These are phyloP conservation scores for Austroboletus niveus DNA, from an alignment of 1,284 basidiomycete species.

Conservation along the genomic window DNA sequence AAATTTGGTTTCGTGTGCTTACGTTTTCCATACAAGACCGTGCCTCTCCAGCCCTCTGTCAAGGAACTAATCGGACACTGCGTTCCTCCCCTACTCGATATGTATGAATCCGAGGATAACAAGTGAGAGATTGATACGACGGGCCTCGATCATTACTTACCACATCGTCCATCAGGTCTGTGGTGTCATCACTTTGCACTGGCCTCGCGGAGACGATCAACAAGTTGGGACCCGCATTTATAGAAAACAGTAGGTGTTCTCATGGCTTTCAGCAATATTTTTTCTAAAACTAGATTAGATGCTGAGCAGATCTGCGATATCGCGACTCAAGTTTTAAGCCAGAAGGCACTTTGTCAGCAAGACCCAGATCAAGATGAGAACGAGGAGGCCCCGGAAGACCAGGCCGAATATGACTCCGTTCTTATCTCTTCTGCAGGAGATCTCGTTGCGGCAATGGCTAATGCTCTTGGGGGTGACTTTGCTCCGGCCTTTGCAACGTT, in stretches of 20 bases:
- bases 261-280: neutral
- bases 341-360: slow-evolving; percentile 94
- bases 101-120: slow-evolving; percentile 96
- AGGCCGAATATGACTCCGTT: slow-evolving; percentile 96
- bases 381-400: slow-evolving; percentile 77
- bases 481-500: slow-evolving; percentile 82
- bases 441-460: slow-evolving; percentile 89
- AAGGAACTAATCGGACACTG: slow-evolving; percentile 81
- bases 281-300: slow-evolving; percentile 3
- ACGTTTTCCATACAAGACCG: slow-evolving; percentile 16
- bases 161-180: slow-evolving; percentile 55
- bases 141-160: slow-evolving; percentile 12
- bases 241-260: slow-evolving; percentile 61
- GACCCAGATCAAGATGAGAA: slow-evolving; percentile 93
- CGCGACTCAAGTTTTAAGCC: slow-evolving; percentile 82
- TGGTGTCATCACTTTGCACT: slow-evolving; percentile 84
- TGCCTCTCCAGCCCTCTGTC: slow-evolving; percentile 73
- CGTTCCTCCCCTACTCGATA: slow-evolving; percentile 77
- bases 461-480: slow-evolving; percentile 84
- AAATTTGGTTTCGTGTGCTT: neutral
- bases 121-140: slow-evolving; percentile 66
- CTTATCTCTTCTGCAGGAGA: slow-evolving; percentile 94
- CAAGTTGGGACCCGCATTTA: slow-evolving; percentile 84
- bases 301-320: slow-evolving; percentile 38
- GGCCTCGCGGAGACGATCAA: slow-evolving; percentile 89